Conservation (phyloP, 345 rosid genomes). For the Erucastrum elatum region DNA sequence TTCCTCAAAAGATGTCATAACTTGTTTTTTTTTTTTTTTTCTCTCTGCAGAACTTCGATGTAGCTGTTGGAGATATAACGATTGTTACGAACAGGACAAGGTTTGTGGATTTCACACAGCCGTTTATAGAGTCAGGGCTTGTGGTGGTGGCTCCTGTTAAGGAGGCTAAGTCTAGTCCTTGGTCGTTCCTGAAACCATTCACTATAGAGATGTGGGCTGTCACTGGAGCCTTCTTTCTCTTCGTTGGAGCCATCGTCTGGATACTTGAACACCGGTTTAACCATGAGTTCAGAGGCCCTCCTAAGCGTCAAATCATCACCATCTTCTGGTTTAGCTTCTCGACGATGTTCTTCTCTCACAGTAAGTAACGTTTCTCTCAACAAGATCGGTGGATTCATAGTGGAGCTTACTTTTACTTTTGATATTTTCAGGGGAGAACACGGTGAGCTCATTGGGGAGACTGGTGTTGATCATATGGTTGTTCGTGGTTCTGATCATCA, state of each 20-base stretch:
- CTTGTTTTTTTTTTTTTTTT: background rate
- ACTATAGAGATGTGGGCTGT: background rate
- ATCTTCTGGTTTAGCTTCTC: slow-evolving; percentile 3
- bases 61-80: slow-evolving; percentile 82
- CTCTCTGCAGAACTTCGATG: slow-evolving; percentile 69
- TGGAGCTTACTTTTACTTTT: slow-evolving; percentile 2
- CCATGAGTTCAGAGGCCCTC: background rate
- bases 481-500: slow-evolving; percentile 88
- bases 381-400: background rate
- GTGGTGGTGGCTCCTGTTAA: slow-evolving; percentile 1
- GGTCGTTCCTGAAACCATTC: background rate
- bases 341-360: slow-evolving; percentile 82
- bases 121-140: background rate
- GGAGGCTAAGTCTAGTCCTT: background rate
- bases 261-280: background rate
- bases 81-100: slow-evolving; percentile 80
- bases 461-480: slow-evolving; percentile 89
- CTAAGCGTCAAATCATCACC: background rate
- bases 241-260: background rate
- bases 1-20: slow-evolving; percentile 13
- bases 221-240: background rate
- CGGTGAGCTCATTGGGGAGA: slow-evolving; percentile 80
- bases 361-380: slow-evolving; percentile 47
- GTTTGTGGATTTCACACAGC: slow-evolving; percentile 72
- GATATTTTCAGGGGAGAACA: slow-evolving; percentile 76